Conservation (phyloP, 345 rosid genomes). For the Sisymbrium altissimum region DNA sequence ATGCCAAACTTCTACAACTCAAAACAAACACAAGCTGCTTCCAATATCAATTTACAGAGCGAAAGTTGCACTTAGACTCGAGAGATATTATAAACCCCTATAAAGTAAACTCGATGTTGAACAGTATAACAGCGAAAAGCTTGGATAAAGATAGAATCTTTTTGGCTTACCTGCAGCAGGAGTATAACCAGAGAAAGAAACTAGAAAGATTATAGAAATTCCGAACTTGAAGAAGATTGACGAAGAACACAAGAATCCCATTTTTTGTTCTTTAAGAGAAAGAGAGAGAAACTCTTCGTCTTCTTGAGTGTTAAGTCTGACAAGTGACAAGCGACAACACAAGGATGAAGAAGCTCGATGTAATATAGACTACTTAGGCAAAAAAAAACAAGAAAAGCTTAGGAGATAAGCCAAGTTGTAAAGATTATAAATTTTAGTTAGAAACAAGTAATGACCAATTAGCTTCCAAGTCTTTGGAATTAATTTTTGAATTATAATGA, state of each 20-base stretch:
- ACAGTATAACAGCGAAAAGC: neutral
- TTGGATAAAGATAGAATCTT: slow-evolving; percentile 12
- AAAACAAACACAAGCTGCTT: neutral
- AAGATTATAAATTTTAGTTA: neutral
- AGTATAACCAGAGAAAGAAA: slow-evolving; percentile 54
- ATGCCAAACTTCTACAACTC: neutral
- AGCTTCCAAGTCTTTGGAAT: slow-evolving; percentile 7
- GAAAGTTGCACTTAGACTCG: slow-evolving; percentile 11
- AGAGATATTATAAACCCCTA: slow-evolving; percentile 25
- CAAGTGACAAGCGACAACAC: slow-evolving; percentile 12
- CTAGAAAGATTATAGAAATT: slow-evolving; percentile 29
- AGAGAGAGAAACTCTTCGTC: slow-evolving; percentile 3
- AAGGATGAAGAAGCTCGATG: slow-evolving; percentile 19
- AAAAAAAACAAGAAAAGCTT: neutral
- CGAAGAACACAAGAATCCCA: slow-evolving; percentile 33
- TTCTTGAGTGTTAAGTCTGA: slow-evolving; percentile 1
- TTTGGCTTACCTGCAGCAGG: slow-evolving; percentile 54
- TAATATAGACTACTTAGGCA: slow-evolving; percentile 8
- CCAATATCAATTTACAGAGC: neutral
- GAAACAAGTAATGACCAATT: slow-evolving; percentile 15
- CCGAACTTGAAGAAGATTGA: slow-evolving; percentile 30
- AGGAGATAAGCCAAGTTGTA: neutral
- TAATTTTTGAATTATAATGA: slow-evolving; percentile 14
- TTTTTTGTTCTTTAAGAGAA: neutral
- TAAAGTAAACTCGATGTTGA: neutral